Base-by-base conservation (phyloP, 176 grass and related monocot genomes). In the Triticum timopheevii region DNA sequence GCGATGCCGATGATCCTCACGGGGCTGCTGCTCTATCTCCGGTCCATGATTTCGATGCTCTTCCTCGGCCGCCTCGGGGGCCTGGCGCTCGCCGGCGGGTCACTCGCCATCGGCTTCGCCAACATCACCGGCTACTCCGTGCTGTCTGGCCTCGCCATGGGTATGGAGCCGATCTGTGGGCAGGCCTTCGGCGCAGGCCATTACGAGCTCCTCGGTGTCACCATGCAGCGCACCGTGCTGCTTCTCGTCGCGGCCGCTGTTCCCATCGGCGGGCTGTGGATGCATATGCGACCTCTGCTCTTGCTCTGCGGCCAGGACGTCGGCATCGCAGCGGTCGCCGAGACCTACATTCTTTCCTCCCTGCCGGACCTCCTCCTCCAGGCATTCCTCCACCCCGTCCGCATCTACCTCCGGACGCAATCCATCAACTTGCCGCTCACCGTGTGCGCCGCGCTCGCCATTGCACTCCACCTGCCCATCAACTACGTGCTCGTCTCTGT, bases 41-140 rank as follows among this genome's bases (percentile, higher is more conserved):
- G 95, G 7, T 97, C 95, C 13, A 97, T 97, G 92, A 97, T 97
- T 61, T 97, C 95, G 17, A 97, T 97, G 92, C 80, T 97, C 39
- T 97, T 97, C 82, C 90, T 97, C 38, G 95, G 95, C 39, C 80
- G 80, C 35, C 87, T 97, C 17, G 90, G 95, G 4, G 90, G 86
- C 4, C 86, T 97, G 5, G 76, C 92, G 25, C 95, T 97, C 36
- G 95, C 95, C n/a, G 95, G 95, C 50, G 95, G 95, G 0, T 89
- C 95, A 72, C 95, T 97, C 19, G 95, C 95, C 56, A 94, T 97
- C 79, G 95, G 95, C 24, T 97, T 97, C 30, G 95, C 95, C 22
- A 97, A 97, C 77, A 97, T 97, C 65, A 97, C 92, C 1, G 95
- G 95, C 0, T 97, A 94, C 69, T 97, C 95, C 12, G 95, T 97